Conservation (phyloP, 495 filamentous ascomycete species). For the Hyaloscypha bicolor region DNA sequence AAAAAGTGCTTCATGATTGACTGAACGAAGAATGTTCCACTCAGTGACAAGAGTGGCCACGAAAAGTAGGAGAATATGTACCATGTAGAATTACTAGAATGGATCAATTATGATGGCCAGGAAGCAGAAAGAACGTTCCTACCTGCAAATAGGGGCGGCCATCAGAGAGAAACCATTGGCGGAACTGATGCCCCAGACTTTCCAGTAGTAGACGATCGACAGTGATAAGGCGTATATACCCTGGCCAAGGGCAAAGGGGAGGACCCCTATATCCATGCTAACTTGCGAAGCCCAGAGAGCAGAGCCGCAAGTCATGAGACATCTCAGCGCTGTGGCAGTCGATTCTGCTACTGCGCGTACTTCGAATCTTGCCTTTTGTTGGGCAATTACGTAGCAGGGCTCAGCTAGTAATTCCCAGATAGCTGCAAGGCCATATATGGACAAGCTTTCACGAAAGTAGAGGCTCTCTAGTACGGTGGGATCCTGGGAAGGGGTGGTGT, state of each 20-base stretch:
- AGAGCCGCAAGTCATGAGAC: constrained; percentile 65
- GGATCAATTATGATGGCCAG: neutral
- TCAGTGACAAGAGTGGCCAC: constrained; percentile 63
- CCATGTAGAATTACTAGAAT: constrained; percentile 19
- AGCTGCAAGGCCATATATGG: constrained; percentile 72
- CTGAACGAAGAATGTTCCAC: constrained; percentile 82
- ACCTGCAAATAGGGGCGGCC: constrained; percentile 24
- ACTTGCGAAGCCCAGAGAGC: constrained; percentile 59
- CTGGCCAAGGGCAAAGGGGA: constrained; percentile 91
- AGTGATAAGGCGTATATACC: constrained; percentile 71
- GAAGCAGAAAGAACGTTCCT: neutral
- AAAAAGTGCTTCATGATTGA: constrained; percentile 86
- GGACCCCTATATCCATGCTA: constrained; percentile 61
- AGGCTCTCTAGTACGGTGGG: constrained; percentile 50
- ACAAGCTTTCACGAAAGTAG: constrained; percentile 63
- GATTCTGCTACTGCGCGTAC: constrained; percentile 81
- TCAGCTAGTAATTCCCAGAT: constrained; percentile 81
- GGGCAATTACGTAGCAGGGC: constrained; percentile 81
- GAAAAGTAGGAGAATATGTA: constrained; percentile 69
- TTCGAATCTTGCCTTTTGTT: constrained; percentile 77
- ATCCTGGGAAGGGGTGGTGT: constrained; percentile 40
- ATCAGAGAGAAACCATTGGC: constrained; percentile 60
- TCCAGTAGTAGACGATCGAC: constrained; percentile 64
- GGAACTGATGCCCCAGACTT: constrained; percentile 45
- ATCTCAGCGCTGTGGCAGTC: constrained; percentile 74